A percentile compares a stretch with the other conserved stretches of the same genome.
These are phyloP conservation scores for Pisolithus sp. DNA, from an alignment of 768 basidiomycete genomes.

Conservation along the genomic window DNA sequence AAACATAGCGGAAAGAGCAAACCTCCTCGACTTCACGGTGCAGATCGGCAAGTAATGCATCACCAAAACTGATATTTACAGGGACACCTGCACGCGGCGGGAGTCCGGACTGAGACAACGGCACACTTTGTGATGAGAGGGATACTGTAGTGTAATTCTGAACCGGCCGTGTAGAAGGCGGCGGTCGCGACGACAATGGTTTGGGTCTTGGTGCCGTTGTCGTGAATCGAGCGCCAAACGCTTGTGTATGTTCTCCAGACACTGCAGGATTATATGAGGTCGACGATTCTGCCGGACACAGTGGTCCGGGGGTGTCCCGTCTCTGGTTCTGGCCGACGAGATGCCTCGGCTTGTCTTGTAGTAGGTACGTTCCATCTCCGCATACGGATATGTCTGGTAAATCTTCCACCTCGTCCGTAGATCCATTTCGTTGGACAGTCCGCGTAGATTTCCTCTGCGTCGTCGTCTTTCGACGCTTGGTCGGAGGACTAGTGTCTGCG, in stretches of 20 bases:
- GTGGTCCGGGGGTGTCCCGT: constrained; percentile 8
- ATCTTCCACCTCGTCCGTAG: constrained; percentile 40
- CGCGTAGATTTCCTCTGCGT: constrained; percentile 36
- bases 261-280: constrained; percentile 3
- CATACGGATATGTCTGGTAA: constrained; percentile 61
- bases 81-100: constrained; percentile 3
- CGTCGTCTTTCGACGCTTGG: constrained; percentile 53
- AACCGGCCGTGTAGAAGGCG: constrained; percentile 12
- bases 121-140: constrained; percentile 15
- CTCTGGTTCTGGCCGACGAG: constrained; percentile 8
- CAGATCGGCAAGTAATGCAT: constrained; percentile 13
- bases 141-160: constrained; percentile 4
- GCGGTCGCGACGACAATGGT: constrained; percentile 8
- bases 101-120: constrained; percentile 8
- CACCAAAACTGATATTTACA: neutral
- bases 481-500: constrained; percentile 29
- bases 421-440: constrained; percentile 17
- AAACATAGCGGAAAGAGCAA: constrained; percentile 10
- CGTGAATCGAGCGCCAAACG: constrained; percentile 7
- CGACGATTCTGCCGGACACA: constrained; percentile 6
- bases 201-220: constrained; percentile 6
- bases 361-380: constrained; percentile 50
- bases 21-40: constrained; percentile 45
- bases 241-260: constrained; percentile 11
- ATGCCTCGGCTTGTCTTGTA: constrained; percentile 24